Evolutionary conservation across 2,329 filamentous ascomycete genomes (phyloP).

Genomic region (Talaromyces amestolkiae): DNA sequence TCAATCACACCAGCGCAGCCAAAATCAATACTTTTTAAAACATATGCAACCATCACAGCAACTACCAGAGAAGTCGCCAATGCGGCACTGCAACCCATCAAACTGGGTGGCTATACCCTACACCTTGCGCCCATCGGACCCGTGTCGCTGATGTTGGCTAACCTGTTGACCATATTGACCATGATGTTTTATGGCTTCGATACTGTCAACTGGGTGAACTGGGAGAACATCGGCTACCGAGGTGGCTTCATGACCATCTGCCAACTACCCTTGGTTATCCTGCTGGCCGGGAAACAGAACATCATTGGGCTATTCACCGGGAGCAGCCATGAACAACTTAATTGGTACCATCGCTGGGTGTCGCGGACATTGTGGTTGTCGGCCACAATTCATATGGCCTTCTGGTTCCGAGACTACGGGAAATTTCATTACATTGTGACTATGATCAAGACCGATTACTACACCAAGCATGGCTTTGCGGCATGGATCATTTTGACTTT

Average conservation of each 20-base stretch:
- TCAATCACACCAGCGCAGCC: constrained; percentile 53
- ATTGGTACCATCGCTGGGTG: constrained; percentile 55
- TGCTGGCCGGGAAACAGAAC: constrained; percentile 57
- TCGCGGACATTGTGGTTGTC: constrained; percentile 53
- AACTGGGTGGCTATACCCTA: constrained; percentile 31
- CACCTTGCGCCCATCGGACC: constrained; percentile 43
- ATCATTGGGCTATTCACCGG: constrained; percentile 50
- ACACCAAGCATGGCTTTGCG: constrained; percentile 52
- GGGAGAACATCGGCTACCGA: constrained; percentile 58
- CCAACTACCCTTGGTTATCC: constrained; percentile 56
- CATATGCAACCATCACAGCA: constrained; percentile 55
- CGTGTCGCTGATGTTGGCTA: constrained; percentile 37
- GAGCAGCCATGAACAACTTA: constrained; percentile 51
- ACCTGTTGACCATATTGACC: constrained; percentile 52
- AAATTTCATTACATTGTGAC: constrained; percentile 51
- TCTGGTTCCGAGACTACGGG: constrained; percentile 54
- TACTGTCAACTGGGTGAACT: constrained; percentile 48
- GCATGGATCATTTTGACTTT: constrained; percentile 53
- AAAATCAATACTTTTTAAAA: constrained; percentile 46
- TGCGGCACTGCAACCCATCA: constrained; percentile 41
- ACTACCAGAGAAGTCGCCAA: constrained; percentile 54
- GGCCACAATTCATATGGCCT: constrained; percentile 54
- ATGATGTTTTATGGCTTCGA: constrained; percentile 58
- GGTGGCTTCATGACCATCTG: constrained; percentile 53
- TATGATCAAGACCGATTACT: constrained; percentile 49